Base-by-base conservation (phyloP, 257 asterid species). In the Rubia yunnanensis region DNA sequence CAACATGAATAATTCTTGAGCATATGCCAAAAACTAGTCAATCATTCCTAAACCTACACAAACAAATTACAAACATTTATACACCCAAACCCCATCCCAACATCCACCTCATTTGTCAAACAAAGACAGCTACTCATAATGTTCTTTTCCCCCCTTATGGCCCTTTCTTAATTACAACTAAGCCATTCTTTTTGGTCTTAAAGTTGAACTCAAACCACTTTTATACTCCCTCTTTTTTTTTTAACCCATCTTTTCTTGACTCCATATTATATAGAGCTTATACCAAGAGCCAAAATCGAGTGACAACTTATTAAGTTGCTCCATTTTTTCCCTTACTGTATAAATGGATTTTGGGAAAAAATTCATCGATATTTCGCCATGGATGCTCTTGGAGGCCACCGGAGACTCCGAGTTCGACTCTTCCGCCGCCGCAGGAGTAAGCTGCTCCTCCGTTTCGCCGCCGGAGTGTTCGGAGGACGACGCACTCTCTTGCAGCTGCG, bases 401-500 rank as follows among this genome's bases (percentile, higher is more conserved):
- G 77, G 71, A 23, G 77, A 76, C 48, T 76, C 77, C 3, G 80
- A 76, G 71, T 11, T 56, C 14, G 70, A 64, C 22, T 52, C 52
- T 4, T 15, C 52, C 22, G 52, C 4, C 7, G 7, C 52, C 52
- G 20, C 18, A 11, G 22, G 5, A 10, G 11, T 7, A 6, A 66
- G 20, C 7, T 31, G 20, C 60, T 0, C 34, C 22, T 9, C 4
- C 23, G 4, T 6, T 18, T 18, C 32, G 24, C 32, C n/a, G 10
- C 6, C 18, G 59, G 46, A 15, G 38, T 4, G 22, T 24, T 56
- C 32, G 27, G 63, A 15, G 22, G 73, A 67, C 63, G 76, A 76
- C 46, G 80, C 76, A 7, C 26, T 69, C 26, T 75, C 79, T 50
- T 75, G 79, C 76, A 50, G 72, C 69, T 70, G 39, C 39, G 69